These are phyloP conservation scores for Fusarium sp. DNA, from an alignment of 2,329 filamentous ascomycete species.

Conservation along the genomic window DNA sequence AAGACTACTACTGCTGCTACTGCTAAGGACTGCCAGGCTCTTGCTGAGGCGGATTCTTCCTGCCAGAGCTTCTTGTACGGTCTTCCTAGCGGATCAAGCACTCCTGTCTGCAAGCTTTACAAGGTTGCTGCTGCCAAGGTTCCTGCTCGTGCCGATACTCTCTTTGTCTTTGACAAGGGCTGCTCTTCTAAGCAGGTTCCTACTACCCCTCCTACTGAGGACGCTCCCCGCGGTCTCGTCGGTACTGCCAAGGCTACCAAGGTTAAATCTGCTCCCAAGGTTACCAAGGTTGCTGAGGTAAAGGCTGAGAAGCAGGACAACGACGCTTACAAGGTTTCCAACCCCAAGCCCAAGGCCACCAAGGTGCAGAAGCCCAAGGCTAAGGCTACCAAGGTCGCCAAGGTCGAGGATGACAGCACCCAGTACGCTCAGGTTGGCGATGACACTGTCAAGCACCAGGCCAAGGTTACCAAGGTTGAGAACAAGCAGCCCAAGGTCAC, in stretches of 20 bases:
- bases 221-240: background rate
- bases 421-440: background rate
- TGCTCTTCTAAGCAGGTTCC: conserved; percentile 13
- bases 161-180: background rate
- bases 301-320: background rate
- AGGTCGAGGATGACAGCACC: background rate
- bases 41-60: background rate
- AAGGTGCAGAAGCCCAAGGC: background rate
- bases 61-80: conserved; percentile 7
- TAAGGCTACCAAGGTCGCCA: background rate
- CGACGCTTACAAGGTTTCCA: background rate
- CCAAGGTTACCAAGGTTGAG: background rate
- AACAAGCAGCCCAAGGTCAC: background rate
- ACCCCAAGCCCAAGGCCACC: background rate
- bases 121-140: conserved; percentile 7
- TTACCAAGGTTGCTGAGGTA: background rate
- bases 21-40: background rate
- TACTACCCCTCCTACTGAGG: background rate
- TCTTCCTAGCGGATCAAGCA: background rate
- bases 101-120: conserved; percentile 7
- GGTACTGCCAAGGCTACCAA: background rate
- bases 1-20: conserved; percentile 3
- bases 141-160: background rate
- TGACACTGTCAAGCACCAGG: background rate
- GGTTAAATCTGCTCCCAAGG: background rate